Conservation (phyloP, 164 flowering plant species). For the Stephania yunnanensis region DNA sequence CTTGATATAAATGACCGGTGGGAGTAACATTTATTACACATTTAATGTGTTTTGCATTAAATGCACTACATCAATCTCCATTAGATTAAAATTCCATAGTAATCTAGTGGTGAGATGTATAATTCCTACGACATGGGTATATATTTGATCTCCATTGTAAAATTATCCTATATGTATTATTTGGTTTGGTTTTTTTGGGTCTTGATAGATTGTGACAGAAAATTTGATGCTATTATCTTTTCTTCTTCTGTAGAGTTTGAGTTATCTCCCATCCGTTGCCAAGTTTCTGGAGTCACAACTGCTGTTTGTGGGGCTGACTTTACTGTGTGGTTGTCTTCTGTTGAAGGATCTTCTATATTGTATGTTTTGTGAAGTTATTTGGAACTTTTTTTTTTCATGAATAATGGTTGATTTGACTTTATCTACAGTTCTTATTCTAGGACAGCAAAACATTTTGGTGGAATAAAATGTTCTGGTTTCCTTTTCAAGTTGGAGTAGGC, state of each 20-base stretch:
- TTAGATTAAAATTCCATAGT: too few species aligned
- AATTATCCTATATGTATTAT: too few species aligned
- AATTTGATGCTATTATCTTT: too few species aligned
- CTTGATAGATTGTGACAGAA: too few species aligned
- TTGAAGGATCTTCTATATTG: conserved; percentile 89
- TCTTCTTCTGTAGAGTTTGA: conserved; percentile 54
- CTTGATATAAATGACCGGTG: too few species aligned
- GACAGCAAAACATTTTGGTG: neutral
- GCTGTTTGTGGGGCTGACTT: conserved; percentile 93
- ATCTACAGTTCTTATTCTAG: neutral
- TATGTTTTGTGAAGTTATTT: conserved; percentile 44
- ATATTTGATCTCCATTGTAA: too few species aligned
- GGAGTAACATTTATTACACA: too few species aligned
- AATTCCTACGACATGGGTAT: too few species aligned
- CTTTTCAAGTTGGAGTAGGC: neutral
- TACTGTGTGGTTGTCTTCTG: conserved; percentile 88
- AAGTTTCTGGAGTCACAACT: conserved; percentile 54
- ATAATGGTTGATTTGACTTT: neutral
- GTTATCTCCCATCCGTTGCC: conserved; percentile 77
- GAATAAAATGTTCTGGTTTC: neutral
- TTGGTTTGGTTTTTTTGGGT: too few species aligned
- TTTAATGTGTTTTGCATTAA: too few species aligned
- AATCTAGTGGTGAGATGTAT: too few species aligned
- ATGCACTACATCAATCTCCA: too few species aligned
- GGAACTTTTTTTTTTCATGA: conserved; percentile 3